Evolutionary conservation across 2,329 filamentous ascomycete species (phyloP).

Genomic region (Neonectria magnoliae): DNA sequence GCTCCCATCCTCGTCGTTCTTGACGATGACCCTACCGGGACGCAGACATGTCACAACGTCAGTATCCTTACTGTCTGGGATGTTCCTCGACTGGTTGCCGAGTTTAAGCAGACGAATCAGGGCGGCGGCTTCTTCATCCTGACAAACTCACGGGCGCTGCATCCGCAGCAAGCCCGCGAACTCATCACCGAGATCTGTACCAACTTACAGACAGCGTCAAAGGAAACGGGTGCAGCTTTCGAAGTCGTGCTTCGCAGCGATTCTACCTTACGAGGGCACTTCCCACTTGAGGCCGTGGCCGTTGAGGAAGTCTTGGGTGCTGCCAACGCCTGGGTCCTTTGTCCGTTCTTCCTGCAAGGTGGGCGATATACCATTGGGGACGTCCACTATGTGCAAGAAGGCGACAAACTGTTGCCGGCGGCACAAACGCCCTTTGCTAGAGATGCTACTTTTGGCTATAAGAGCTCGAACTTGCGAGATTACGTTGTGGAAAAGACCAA

Average conservation of each 20-base stretch:
- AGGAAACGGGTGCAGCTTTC: slow-evolving; percentile 51
- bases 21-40: slow-evolving; percentile 69
- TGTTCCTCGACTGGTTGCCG: slow-evolving; percentile 51
- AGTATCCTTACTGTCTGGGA: slow-evolving; percentile 66
- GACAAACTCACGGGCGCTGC: slow-evolving; percentile 67
- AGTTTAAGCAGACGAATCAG: slow-evolving; percentile 52
- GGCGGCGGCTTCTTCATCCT: slow-evolving; percentile 67
- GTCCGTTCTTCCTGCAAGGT: slow-evolving; percentile 69
- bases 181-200: slow-evolving; percentile 62
- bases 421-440: slow-evolving; percentile 65
- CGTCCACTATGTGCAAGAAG: slow-evolving; percentile 67
- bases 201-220: slow-evolving; percentile 58
- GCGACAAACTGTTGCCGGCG: slow-evolving; percentile 52
- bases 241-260: slow-evolving; percentile 68
- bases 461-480: slow-evolving; percentile 56
- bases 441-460: slow-evolving; percentile 68
- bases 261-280: slow-evolving; percentile 66
- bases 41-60: slow-evolving; percentile 69
- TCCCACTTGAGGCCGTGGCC: slow-evolving; percentile 64
- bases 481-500: slow-evolving; percentile 65
- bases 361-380: slow-evolving; percentile 66
- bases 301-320: slow-evolving; percentile 60
- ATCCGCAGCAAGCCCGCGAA: slow-evolving; percentile 55
- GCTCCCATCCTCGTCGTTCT: slow-evolving; percentile 52
- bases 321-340: slow-evolving; percentile 63